Conservation (phyloP, 1,284 basidiomycete species). For the Agaricales sp. region DNA sequence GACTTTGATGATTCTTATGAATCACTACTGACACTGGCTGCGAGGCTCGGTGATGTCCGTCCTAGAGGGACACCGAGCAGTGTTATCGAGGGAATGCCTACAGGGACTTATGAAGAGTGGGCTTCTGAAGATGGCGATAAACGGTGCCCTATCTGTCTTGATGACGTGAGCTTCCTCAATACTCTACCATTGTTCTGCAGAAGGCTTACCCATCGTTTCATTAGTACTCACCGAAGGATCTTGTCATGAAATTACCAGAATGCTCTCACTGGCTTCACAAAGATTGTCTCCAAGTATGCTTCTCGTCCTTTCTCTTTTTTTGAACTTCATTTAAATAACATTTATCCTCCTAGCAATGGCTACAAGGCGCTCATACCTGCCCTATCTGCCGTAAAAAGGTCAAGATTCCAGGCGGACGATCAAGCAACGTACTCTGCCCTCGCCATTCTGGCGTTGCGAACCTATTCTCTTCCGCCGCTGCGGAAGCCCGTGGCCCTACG, state of each 20-base stretch:
- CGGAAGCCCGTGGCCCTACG: neutral
- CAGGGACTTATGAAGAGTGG: slow-evolving; percentile 58
- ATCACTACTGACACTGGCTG: slow-evolving; percentile 44
- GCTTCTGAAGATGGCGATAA: slow-evolving; percentile 48
- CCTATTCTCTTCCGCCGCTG: neutral
- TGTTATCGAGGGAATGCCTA: slow-evolving; percentile 48
- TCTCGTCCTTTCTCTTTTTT: slow-evolving; percentile 11
- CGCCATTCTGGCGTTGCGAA: neutral
- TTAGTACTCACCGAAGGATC: slow-evolving; percentile 50
- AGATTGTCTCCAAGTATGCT: slow-evolving; percentile 54
- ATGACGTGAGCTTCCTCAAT: slow-evolving; percentile 47
- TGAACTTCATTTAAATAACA: slow-evolving; percentile 1
- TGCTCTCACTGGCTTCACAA: slow-evolving; percentile 72
- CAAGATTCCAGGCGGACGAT: neutral
- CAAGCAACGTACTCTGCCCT: neutral
- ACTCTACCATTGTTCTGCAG: neutral
- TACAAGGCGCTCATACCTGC: slow-evolving; percentile 52
- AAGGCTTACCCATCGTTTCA: slow-evolving; percentile 8
- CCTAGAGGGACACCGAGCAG: slow-evolving; percentile 48
- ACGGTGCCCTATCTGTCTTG: slow-evolving; percentile 70
- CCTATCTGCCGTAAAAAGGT: slow-evolving; percentile 36
- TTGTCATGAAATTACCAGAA: slow-evolving; percentile 49
- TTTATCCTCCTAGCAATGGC: slow-evolving; percentile 43
- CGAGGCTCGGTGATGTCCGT: slow-evolving; percentile 51
- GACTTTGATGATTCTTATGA: slow-evolving; percentile 67